Base-by-base conservation (phyloP, 306 rosid species). In the Castanea mollissima region DNA sequence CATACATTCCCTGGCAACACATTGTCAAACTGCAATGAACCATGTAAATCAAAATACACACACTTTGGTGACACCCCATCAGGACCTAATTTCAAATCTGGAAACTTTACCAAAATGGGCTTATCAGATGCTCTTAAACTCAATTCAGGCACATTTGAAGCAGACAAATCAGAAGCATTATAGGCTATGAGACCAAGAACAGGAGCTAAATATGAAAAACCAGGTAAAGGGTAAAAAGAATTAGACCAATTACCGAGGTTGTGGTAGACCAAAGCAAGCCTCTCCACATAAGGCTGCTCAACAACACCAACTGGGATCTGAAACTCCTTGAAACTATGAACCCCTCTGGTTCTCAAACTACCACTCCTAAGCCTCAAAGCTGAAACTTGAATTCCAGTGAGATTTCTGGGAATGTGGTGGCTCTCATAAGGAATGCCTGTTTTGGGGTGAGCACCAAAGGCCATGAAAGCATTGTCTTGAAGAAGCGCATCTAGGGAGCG, bases 201-300 rank as follows among this genome's bases (percentile, higher is more conserved):
- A 55, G 94, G 91, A 58, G 84, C 85, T 70, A 90, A 67, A 79
- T 86, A 90, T 10, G 86, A 41, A 63, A 64, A 86, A 46, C 91
- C 90, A 27, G 85, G 87, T 54, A 90, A 77, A 79, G 94, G 85
- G 76, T 88, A 90, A 68, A 84, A 74, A 6, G 1, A 5, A 13
- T 86, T 16, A 74, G 91, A 86, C 86, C 85, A 84, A 44, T 87
- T 90, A 51, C 90, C 94, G 16, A 90, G 52, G 70, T 86, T 90
- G 6, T 90, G 94, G 71, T 90, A 84, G 0, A 90, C 89, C 77
- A 88, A 78, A 1, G 75, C 89, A 35, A 90, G 68, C 77, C 89
- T 85, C 46, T 84, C 64, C 73, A 81, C 80, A 83, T 84, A 84
- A 54, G 94, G 94, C 46, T 80, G 68, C 27, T 82, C 90, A 29